Conservation (phyloP, 78 protist species). For the Chrysochromulina parva region DNA sequence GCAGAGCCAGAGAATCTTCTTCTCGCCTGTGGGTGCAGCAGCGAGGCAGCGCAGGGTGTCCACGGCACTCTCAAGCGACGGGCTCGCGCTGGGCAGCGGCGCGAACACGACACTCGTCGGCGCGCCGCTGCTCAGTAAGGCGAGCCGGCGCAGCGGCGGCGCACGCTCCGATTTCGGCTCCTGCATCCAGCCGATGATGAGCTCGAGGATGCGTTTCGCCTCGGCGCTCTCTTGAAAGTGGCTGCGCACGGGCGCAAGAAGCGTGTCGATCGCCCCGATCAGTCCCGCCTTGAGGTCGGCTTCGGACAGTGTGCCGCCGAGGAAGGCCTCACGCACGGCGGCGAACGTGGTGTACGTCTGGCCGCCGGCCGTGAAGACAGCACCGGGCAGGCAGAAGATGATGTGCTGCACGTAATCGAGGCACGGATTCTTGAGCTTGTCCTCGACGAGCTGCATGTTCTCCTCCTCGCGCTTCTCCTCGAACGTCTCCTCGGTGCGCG, state of each 20-base stretch:
- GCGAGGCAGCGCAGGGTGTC: background rate
- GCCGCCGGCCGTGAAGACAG: constrained; percentile 45
- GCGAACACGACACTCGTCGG: background rate
- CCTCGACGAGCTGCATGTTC: constrained; percentile 16
- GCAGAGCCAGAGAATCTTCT: background rate
- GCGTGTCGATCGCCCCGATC: constrained; percentile 5
- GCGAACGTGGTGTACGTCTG: background rate
- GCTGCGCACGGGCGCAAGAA: constrained; percentile 46
- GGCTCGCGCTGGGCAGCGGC: background rate
- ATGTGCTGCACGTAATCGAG: constrained; percentile 71
- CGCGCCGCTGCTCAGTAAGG: background rate
- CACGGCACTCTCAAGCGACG: background rate
- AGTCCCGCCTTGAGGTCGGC: constrained; percentile 43
- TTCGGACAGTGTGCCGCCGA: background rate
- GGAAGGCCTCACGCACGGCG: constrained; percentile 33
- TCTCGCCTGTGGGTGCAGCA: background rate
- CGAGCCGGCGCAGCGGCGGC: background rate
- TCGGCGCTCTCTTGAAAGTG: background rate
- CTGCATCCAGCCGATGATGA: background rate
- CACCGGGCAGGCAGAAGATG: constrained; percentile 37
- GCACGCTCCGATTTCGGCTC: background rate
- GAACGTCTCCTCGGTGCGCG: constrained; percentile 31
- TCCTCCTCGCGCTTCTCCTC: background rate
- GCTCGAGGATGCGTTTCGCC: background rate
- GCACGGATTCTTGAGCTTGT: constrained; percentile 61